Conservation (phyloP, 805 yeast genomes). For the Candida ipomoeae region DNA sequence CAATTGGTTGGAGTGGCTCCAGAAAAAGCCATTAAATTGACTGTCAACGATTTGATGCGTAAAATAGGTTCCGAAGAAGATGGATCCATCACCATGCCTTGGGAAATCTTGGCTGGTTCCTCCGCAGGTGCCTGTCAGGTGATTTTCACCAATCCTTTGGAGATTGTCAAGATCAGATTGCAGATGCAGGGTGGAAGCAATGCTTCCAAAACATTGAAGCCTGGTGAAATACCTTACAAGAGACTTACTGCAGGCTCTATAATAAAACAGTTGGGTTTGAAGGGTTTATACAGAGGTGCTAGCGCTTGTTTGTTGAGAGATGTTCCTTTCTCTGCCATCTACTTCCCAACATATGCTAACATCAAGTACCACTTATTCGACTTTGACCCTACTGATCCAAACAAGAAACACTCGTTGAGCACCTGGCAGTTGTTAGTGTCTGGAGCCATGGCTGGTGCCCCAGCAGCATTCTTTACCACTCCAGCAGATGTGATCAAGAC, state of each 20-base stretch:
- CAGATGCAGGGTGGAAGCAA: constrained; percentile 90
- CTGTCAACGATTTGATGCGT: constrained; percentile 87
- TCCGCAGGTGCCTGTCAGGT: constrained; percentile 97
- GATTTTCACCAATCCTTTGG: constrained; percentile 91
- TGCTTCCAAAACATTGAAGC: constrained; percentile 22
- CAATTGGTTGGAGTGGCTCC: constrained; percentile 98
- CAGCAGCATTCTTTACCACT: constrained; percentile 94
- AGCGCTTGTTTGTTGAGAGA: constrained; percentile 89
- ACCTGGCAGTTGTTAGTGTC: constrained; percentile 81
- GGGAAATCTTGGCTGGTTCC: constrained; percentile 87
- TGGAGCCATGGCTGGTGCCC: constrained; percentile 97
- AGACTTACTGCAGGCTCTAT: constrained; percentile 61
- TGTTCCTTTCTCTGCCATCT: constrained; percentile 94
- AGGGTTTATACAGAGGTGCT: constrained; percentile 89
- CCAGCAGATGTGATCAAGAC: constrained; percentile 97
- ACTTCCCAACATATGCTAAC: constrained; percentile 96
- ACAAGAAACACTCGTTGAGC: constrained; percentile 55
- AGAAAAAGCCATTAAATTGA: constrained; percentile 93
- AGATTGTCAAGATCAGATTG: constrained; percentile 88
- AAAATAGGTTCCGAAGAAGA: constrained; percentile 53
- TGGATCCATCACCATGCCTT: constrained; percentile 42
- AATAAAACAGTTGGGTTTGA: constrained; percentile 71
- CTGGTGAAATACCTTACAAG: constrained; percentile 41
- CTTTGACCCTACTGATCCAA: constrained; percentile 69
- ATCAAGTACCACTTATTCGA: constrained; percentile 76